A percentile compares a stretch with the other conserved stretches of the same genome.
Conservation (phyloP, 768 basidiomycete species). For the Mycena haematopus region DNA sequence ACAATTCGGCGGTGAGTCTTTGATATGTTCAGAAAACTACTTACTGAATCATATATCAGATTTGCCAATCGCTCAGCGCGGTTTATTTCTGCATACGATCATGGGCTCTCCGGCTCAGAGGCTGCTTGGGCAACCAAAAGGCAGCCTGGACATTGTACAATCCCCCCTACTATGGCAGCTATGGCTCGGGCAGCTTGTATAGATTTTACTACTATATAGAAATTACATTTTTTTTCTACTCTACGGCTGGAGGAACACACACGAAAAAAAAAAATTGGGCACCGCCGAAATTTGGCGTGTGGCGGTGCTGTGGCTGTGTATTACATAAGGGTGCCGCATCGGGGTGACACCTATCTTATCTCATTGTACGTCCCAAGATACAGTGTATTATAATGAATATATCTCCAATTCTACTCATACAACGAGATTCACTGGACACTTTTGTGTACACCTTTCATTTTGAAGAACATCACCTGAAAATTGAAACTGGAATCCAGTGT, state of each 20-base stretch:
- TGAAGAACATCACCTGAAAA: no score
- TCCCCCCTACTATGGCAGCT: conserved; percentile 33
- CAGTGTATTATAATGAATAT: no score
- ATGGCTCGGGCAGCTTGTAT: conserved; percentile 4
- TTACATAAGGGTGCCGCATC: background rate
- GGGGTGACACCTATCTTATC: background rate
- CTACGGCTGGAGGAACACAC: background rate
- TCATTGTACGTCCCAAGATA: no score
- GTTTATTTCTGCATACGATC: conserved; percentile 35
- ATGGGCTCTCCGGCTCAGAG: conserved; percentile 37
- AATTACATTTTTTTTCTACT: background rate
- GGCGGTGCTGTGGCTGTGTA: background rate
- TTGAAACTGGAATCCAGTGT: no score
- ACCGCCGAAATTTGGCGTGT: background rate
- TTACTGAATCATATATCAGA: conserved; percentile 11
- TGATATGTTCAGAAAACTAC: background rate
- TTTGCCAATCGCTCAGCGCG: conserved; percentile 33
- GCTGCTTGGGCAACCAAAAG: conserved; percentile 39
- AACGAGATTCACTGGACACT: no score
- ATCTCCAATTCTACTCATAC: no score
- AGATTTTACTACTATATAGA: background rate
- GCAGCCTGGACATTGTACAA: conserved; percentile 38
- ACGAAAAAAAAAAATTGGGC: background rate
- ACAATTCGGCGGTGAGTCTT: background rate
- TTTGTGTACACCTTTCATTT: no score